Evolutionary conservation across 306 rosid species (phyloP), one percentile per base, ranked within the genome.

Genomic region (Fragaria vesca): DNA sequence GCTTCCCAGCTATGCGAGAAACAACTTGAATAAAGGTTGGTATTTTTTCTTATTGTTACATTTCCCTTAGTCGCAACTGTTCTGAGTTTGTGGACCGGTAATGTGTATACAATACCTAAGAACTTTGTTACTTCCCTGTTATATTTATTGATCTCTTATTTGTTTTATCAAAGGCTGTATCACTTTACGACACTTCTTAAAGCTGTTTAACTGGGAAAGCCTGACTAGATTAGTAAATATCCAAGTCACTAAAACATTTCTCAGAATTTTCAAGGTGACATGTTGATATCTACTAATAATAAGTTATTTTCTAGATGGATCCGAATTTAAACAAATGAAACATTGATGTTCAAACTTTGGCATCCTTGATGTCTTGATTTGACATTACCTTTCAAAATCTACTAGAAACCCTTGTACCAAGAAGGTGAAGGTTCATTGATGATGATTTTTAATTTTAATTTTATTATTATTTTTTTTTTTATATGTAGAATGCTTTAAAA

Each of bases 1-100:
- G 92, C 86, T 93, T 79, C 97, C 91, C 78, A 95, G 97, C 89
- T 92, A 95, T 87, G 94, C 96, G 61, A 92, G 97, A 88, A 95
- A 95, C 83, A 95, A 95, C 86, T 81, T 95, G 75, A 89, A 92
- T 81, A 95, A 95, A 93, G 97, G 98, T 95, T 48, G 62, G 83
- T 79, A 24, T 43, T 81, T 45, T 21, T 32, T 26, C 79, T 74
- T 81, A 68, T 58, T 21, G 5, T 28, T 54, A 55, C 50, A 54
- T 61, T 6, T 52, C 61, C 65, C 24, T 24, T 40, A 10, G 54
- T 72, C 42, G 34, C 34, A 18, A 79, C 21, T 66, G 18, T 8
- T 42, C 15, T 57, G 17, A 68, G 62, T 80, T 40, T 43, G 18
- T 32, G 24, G 38, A 17, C 68, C 66, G 10, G 17, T 51, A 21